Percentiles rank a stretch among this genome's conserved stretches.
Conservation (phyloP, 768 basidiomycete genomes). For the Lentinula detonsa region DNA sequence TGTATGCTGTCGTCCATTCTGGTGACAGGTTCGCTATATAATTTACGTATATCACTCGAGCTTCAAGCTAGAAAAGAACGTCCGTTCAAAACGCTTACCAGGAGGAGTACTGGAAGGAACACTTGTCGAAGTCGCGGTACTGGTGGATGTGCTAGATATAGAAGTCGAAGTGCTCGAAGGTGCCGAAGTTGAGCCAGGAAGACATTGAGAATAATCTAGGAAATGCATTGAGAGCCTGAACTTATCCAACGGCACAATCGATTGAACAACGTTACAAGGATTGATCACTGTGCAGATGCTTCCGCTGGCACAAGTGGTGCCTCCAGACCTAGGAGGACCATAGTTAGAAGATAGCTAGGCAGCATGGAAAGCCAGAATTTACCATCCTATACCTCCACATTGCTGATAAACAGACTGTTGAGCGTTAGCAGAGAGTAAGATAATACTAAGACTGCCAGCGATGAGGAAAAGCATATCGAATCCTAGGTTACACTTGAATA, state of each 20-base stretch:
- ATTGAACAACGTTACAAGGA: conserved; percentile 25
- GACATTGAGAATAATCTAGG: conserved; percentile 47
- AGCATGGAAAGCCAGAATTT: not conserved
- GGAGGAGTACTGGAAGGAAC: conserved; percentile 17
- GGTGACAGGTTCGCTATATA: conserved; percentile 34
- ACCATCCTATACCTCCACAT: conserved; percentile 49
- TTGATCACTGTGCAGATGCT: conserved; percentile 38
- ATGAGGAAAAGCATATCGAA: conserved; percentile 6
- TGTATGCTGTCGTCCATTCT: conserved; percentile 49
- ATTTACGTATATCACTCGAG: not conserved
- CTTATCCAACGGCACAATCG: not conserved
- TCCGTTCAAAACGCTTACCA: conserved; percentile 7
- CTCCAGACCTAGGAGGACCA: conserved; percentile 33
- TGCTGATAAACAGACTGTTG: conserved; percentile 38
- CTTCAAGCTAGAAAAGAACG: not conserved
- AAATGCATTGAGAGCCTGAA: not conserved
- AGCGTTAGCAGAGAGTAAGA: conserved; percentile 19
- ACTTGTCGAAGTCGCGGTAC: conserved; percentile 13
- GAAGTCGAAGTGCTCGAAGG: conserved; percentile 20
- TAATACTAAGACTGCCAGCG: conserved; percentile 15
- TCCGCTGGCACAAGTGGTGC: conserved; percentile 41
- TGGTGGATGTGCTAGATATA: conserved; percentile 8
- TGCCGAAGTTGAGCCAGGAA: conserved; percentile 27
- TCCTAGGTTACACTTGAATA: not conserved
- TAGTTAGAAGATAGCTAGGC: not conserved